Conservation (phyloP, 345 rosid species). For the Arabidopsis arenosa region DNA sequence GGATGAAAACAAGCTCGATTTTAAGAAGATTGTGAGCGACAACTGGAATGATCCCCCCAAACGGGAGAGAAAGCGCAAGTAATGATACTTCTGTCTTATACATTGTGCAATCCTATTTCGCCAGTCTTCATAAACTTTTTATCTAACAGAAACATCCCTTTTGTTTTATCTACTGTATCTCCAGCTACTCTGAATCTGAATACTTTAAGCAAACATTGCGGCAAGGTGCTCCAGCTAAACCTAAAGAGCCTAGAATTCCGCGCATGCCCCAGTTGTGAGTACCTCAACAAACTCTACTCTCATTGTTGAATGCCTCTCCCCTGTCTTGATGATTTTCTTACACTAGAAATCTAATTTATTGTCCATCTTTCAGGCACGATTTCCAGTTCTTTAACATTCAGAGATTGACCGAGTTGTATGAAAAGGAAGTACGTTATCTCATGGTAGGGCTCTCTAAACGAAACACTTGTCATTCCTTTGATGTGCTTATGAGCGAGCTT, state of each 20-base stretch:
- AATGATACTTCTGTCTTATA: constrained; percentile 39
- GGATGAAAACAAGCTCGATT: constrained; percentile 95
- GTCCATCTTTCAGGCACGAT: constrained; percentile 72
- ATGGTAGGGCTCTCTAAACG: constrained; percentile 63
- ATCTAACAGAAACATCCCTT: not conserved
- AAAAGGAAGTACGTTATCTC: constrained; percentile 97
- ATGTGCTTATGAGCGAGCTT: constrained; percentile 1
- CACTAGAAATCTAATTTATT: constrained; percentile 9
- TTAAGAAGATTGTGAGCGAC: constrained; percentile 91
- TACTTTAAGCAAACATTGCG: constrained; percentile 97
- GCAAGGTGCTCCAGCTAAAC: constrained; percentile 91
- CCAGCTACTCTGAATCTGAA: constrained; percentile 94
- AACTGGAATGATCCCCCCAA: constrained; percentile 99
- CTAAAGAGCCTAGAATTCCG: constrained; percentile 97
- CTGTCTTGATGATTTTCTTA: constrained; percentile 8
- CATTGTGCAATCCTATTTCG: constrained; percentile 26
- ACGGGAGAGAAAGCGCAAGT: constrained; percentile 99
- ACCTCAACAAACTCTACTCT: constrained; percentile 26
- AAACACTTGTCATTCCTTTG: constrained; percentile 12
- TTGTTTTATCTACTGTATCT: constrained; percentile 23
- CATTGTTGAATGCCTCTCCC: not conserved
- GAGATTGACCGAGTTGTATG: constrained; percentile 93
- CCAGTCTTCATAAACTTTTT: constrained; percentile 15
- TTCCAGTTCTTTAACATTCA: constrained; percentile 97
- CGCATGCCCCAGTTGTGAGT: constrained; percentile 98